Evolutionary conservation across 495 filamentous ascomycete genomes (phyloP), one percentile per base, ranked within the genome.

Genomic region (Aspergillus coremiiformis): DNA sequence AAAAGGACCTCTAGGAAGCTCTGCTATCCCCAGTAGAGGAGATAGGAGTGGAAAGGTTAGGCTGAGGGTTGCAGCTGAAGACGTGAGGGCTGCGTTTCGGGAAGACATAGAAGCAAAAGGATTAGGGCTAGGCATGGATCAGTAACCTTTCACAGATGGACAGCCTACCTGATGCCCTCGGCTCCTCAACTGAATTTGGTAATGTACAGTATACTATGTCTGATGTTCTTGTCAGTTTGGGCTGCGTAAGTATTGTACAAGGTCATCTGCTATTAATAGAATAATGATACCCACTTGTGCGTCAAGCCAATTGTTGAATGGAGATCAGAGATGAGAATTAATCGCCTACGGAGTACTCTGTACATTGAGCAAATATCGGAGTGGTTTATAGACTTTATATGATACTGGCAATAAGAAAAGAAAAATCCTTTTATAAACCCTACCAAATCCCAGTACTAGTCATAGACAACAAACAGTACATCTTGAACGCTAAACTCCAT

Each of bases 41-140:
- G 91, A 96, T 58, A 75, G 93, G 14, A 88, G 84, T 24, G 90
- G 90, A 32, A 92, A 91, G 65, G 82, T 99, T 9, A 74, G 92
- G 54, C 73, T 97, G 47, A 79, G 88, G 24, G 85, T 96, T 52
- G 84, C 85, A 1, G 86, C 95, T 39, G 93, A 96, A 59, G 93
- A 99, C 66, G 81, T 99, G 0, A 84, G 84, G 65, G 71, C 83
- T 53, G 93, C 94, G 30, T 83, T 97, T 58, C 81, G 83, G 52
- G 92, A 95, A 58, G 93, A 99, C 75, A 79, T 76, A 7, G 88
- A 95, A 67, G 85, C 92, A 21, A 87, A 84, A 63, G 83, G 81
- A 14, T 70, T 96, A 55, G 88, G 75, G 2, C 58, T 78, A 51
- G 70, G 71, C 19, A 59, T 70, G 66, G 69, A 72, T 42, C 54